These are phyloP conservation scores for Scytalidium lignicola DNA, from an alignment of 2,329 filamentous ascomycete genomes.

Conservation along the genomic window DNA sequence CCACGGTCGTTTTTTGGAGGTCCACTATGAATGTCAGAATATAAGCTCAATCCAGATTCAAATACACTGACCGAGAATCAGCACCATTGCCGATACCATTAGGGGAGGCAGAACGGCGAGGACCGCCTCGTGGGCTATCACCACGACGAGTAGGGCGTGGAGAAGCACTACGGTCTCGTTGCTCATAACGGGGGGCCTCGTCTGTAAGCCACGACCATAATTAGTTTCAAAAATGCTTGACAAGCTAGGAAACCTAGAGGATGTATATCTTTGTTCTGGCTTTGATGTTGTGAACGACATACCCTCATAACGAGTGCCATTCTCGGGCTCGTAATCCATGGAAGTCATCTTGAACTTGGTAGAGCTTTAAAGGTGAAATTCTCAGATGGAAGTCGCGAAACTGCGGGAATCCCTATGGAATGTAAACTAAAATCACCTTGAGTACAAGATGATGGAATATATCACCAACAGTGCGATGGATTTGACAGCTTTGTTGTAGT, in stretches of 20 bases:
- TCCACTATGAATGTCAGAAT: conserved; percentile 26
- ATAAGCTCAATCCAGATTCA: neutral
- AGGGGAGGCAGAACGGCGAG: conserved; percentile 61
- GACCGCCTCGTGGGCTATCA: conserved; percentile 47
- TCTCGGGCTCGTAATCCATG: conserved; percentile 67
- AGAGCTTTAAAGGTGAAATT: conserved; percentile 5
- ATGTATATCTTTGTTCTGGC: neutral
- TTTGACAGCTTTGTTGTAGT: neutral
- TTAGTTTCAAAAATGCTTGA: conserved; percentile 14
- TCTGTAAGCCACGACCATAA: conserved; percentile 36
- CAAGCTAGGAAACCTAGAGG: neutral
- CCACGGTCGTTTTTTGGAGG: conserved; percentile 48
- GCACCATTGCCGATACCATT: conserved; percentile 41
- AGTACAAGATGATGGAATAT: neutral
- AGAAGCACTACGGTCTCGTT: conserved; percentile 61
- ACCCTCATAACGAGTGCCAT: conserved; percentile 63
- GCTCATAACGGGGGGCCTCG: conserved; percentile 60
- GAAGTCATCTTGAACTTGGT: conserved; percentile 39
- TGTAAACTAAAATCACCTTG: neutral
- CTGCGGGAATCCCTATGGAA: neutral
- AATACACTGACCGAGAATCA: conserved; percentile 36
- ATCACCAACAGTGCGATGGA: neutral
- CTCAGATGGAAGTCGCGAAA: conserved; percentile 3
- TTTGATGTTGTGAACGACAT: conserved; percentile 22
- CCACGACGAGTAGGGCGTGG: conserved; percentile 54